Evolutionary conservation across 106 monocot species (phyloP), one percentile per base, ranked within the genome.

Genomic region (Cymbidium sinense): DNA sequence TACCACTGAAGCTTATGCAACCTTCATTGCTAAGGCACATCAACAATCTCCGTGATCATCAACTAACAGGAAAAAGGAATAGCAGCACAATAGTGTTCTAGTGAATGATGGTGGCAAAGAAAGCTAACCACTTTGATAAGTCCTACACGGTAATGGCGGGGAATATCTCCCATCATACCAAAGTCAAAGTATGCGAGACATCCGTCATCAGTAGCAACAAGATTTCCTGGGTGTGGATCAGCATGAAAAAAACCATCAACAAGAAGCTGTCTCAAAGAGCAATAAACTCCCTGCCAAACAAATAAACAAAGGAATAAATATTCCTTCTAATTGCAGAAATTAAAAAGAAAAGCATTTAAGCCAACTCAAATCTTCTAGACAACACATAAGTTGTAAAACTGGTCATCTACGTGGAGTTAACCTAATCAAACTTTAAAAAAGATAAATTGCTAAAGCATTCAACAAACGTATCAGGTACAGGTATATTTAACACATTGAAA

Each of bases 141-240:
- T 74, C 96, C 96, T 34, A 98, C 84, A 80, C 96, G 96, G 73
- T 88, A 98, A 85, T 98, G 96, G n/a, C 94, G 89, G 27, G 96
- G 96, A 81, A 98, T 94, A 82, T 98, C 94, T 64, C 96, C 96
- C 96, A 98, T 98, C 96, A 98, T 98, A 76, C 96, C 96, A 85
- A 94, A 98, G 78, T 98, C 96, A 83, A 98, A 94, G 77, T 98
- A 98, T 72, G 96, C 96, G 74, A 98, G 88, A 77, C 84, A 88
- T 18, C 96, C 96, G 80, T 90, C 85, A 76, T 78, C 73, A 78
- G 88, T 90, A 64, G 86, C 96, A 64, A 98, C 94, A 81, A 98
- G 94, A 86, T 98, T 98, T 84, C 96, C 96, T 70, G 96, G 96
- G 88, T 98, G 96, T 54, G 96, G 96, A 55, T 98, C 96, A 54